Base-by-base conservation (phyloP, 2,329 filamentous ascomycete genomes). In the Colletotrichum limetticola region DNA sequence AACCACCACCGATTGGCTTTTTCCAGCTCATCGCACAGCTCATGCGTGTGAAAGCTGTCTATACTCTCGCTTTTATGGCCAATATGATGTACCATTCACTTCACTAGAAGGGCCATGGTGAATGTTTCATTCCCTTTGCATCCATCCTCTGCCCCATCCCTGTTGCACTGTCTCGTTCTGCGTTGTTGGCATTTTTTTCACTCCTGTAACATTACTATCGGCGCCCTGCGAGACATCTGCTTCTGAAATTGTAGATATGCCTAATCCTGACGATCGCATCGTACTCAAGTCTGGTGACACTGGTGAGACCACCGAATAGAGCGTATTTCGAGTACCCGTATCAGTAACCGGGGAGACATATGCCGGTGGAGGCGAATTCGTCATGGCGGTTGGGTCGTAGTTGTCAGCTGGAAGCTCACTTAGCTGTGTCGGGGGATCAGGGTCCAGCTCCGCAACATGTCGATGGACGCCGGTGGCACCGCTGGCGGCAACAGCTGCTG, bases 391-490 rank as follows among this genome's bases (percentile, higher is more conserved):
- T 26, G 70, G 60, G 2, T 70, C 70, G 56, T 72, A 66, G 14
- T 72, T 58, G 5, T 72, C 60, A 6, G 71, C 71, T 9, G 71
- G 66, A 5, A 73, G 66, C 46, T 73, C 71, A 30, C 66, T 61
- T 1, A 73, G 19, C 22, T 71, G 32, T 1, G 53, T 52, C 5
- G 66, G 66, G 2, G 59, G 55, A 19, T 69, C 37, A 5, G 66
- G 35, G 11, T 71, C 71, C 1, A 73, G 60, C 6, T 73, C 71
- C 56, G 60, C 66, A 3, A 70, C 19, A n/a, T 61, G 22, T 19
- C 28, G 32, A 49, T 60, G 65, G 16, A 61, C 53, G 8, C 59
- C 59, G 22, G 53, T 65, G n/a, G 19, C 19, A 0, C 58, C 22
- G 6, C 37, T 26, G 11, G 56, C 42, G 1, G 35, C 46, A 8